Evolutionary conservation across 2,329 filamentous ascomycete genomes (phyloP), one percentile per base, ranked within the genome.

Genomic region (Pyrenophora tritici-repentis): DNA sequence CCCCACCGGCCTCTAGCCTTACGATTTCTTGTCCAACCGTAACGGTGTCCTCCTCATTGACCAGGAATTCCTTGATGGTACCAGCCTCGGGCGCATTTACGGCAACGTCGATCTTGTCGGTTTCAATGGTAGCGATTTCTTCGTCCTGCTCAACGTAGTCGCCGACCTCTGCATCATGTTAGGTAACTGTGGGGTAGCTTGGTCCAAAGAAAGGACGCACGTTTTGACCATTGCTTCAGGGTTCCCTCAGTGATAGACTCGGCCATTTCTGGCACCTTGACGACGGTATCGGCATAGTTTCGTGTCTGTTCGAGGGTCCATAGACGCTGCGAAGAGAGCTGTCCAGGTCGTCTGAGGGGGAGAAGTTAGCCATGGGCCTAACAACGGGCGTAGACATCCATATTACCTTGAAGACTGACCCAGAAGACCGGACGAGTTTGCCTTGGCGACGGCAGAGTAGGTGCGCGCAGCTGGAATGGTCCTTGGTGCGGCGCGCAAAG

Each of bases 181-280:
- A 52, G 49, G 39, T 29, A 29, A 16, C 8, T 13, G 26, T 12
- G 14, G 16, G 10, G 31, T 12, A 8, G 32, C 16, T 31, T 43
- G 14, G 34, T 32, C 42, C 26, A 32, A 1, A 32, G 14, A 26
- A 34, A 9, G 9, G 13, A 50, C 48, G 31, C 74, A 84, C 82
- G 81, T 79, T 97, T 97, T 68, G 85, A 88, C 81, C 92, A 97
- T 73, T 96, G 91, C 79, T 96, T 97, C 70, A 99, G 76, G 17
- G 94, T 99, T 55, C 94, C 94, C 77, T 99, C 94, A 37, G 91
- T 95, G 75, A 99, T 97, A 42, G 94, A 97, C 77, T 99, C 94
- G 59, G 94, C 94, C 94, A 99, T 97, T 73, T 94, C 85, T 29
- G 94, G 94, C 62, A 97, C 94, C 79, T 97, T 93, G 75, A 99